Evolutionary conservation across 1,284 basidiomycete species (phyloP).

Genomic region (Melampsora abietis-canadensis): DNA sequence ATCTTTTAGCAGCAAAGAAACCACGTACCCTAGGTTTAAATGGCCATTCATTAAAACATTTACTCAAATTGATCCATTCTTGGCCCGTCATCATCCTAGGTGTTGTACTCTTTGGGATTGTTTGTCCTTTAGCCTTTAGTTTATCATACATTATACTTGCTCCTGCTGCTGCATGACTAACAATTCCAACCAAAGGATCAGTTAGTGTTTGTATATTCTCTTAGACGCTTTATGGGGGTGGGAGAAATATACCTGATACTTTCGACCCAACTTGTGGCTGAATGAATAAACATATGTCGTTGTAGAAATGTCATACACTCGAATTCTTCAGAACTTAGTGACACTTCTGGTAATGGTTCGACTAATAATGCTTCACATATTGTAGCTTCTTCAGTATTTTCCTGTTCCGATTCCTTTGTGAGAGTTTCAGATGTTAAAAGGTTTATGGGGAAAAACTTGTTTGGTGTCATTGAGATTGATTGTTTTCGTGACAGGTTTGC

Average conservation of each 20-base stretch:
- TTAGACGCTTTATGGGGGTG: background rate
- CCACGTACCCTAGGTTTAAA: constrained; percentile 29
- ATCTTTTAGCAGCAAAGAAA: no score
- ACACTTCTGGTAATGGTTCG: background rate
- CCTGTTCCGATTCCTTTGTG: background rate
- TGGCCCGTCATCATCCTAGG: constrained; percentile 27
- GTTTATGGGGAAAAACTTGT: constrained; percentile 30
- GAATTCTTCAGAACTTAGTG: constrained; percentile 26
- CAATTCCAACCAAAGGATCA: no score
- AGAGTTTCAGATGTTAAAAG: background rate
- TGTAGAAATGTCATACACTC: constrained; percentile 39
- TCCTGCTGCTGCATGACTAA: constrained; percentile 37
- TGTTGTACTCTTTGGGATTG: constrained; percentile 21
- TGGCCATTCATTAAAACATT: constrained; percentile 40
- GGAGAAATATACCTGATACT: constrained; percentile 12
- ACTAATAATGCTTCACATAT: constrained; percentile 6
- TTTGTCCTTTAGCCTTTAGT: constrained; percentile 12
- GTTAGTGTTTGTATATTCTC: background rate
- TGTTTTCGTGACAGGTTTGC: background rate
- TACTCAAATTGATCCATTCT: constrained; percentile 33
- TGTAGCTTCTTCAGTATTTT: background rate
- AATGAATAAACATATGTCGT: constrained; percentile 42
- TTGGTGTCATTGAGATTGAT: background rate
- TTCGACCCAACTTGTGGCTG: constrained; percentile 40
- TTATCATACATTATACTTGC: constrained; percentile 34